Percentiles rank a stretch among this genome's conserved stretches.
Conservation (phyloP, 139 green algal genomes). For the Tetraselmis striata region DNA sequence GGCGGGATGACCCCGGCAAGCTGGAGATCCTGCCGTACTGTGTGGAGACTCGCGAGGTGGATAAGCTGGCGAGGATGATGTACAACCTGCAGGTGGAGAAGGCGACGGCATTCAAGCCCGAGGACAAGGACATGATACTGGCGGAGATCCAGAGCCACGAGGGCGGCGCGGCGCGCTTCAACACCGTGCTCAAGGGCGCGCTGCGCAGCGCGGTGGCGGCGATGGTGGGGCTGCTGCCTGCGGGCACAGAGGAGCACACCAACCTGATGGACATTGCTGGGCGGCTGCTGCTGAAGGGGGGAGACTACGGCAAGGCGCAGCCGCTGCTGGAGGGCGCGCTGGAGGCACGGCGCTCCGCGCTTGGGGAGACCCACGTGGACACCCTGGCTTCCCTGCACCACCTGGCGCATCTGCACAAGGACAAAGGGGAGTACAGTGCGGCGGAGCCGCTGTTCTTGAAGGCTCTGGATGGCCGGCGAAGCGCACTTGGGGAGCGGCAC, state of each 20-base stretch:
- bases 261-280: background rate
- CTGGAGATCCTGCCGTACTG: background rate
- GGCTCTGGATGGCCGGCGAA: background rate
- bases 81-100: background rate
- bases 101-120: background rate
- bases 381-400: background rate
- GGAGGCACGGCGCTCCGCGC: background rate
- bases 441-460: background rate
- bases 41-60: background rate
- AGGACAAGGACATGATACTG: background rate
- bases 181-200: background rate
- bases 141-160: background rate
- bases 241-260: background rate
- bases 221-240: background rate
- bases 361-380: background rate
- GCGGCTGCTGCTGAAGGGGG: background rate
- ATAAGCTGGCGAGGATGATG: background rate
- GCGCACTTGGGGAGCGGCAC: conserved; percentile 4
- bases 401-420: background rate
- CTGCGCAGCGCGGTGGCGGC: background rate
- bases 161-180: background rate
- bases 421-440: background rate
- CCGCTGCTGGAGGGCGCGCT: background rate
- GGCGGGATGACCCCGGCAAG: background rate
- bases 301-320: background rate